phyloP scores from a whole-genome alignment of 805 yeast species.

The Zygoascus biomembranicola region DNA sequence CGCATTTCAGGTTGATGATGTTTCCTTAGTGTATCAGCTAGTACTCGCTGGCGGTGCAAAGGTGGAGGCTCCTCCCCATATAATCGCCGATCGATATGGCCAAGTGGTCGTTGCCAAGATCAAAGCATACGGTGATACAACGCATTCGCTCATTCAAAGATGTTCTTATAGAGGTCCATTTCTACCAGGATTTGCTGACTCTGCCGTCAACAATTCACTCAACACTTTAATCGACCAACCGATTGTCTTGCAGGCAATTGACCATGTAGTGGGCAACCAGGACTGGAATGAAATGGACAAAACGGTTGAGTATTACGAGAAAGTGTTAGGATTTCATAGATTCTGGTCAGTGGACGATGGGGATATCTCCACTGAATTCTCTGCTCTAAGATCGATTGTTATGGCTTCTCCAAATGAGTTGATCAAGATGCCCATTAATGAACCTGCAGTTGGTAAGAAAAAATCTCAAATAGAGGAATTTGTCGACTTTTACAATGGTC shows the following conservation, averaged over 20 bases:
- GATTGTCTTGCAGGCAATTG: conserved; percentile 41
- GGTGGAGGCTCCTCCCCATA: conserved; percentile 24
- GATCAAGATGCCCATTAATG: conserved; percentile 77
- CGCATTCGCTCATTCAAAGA: conserved; percentile 59
- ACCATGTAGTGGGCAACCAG: conserved; percentile 77
- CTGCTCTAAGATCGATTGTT: conserved; percentile 66
- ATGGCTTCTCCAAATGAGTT: conserved; percentile 61
- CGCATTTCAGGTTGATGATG: conserved; percentile 52
- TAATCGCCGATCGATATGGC: conserved; percentile 41
- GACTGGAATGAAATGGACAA: conserved; percentile 57
- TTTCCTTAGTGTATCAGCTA: conserved; percentile 34
- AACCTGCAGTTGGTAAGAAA: conserved; percentile 63
- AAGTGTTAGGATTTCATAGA: conserved; percentile 61
- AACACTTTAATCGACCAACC: conserved; percentile 26
- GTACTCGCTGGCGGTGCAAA: conserved; percentile 51
- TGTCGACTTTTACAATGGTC: conserved; percentile 63
- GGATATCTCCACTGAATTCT: conserved; percentile 59
- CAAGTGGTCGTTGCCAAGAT: conserved; percentile 44
- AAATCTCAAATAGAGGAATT: conserved; percentile 80
- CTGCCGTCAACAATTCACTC: conserved; percentile 13
- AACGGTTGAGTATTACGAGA: conserved; percentile 52
- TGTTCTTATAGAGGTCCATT: conserved; percentile 34
- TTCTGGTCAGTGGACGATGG: conserved; percentile 82
- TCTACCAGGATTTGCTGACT: conserved; percentile 41
- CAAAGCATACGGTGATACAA: conserved; percentile 50